Evolutionary conservation across 2,329 filamentous ascomycete species (phyloP), one percentile per base, ranked within the genome.

Genomic region (Colletotrichum sp.): DNA sequence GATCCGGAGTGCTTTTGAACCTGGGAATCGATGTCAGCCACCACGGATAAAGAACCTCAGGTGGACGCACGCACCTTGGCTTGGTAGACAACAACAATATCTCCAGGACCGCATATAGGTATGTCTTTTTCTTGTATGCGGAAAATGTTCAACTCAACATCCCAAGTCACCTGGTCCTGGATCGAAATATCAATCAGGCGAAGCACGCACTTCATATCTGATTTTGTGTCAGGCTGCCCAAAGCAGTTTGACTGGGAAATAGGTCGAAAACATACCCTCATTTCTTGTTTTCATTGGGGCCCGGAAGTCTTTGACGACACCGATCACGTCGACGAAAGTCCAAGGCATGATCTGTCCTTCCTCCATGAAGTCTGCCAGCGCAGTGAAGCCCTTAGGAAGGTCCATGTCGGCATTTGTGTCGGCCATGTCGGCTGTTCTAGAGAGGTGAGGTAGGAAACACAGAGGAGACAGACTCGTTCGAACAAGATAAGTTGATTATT

Each of bases 231-330:
- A 72, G 69, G 78, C 60, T 52, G 12, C 16, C 22, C 63, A 26
- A 39, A 32, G 32, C 26, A 12, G 32, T 16, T 22, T 22, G 71
- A 52, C 34, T 22, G 10, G 15, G 8, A 67, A 26, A 9, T 26
- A 24, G n/a, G 22, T 26, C 22, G 34, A 32, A 32, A 36, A 39
- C 34, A 16, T 48, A 76, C 94, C 93, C 28, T 82, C 80, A 26
- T 90, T 89, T 70, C 77, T 85, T 2, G 92, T 92, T 13, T 82
- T 72, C 1, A 86, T 87, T 1, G 92, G 90, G 1, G 88, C 83
- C 72, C 91, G 88, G 65, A 88, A 89, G 79, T 96, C 94, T 68
- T 91, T 90, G 5, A 96, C 90, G 6, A 96, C 84, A 2, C 95
- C 96, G 67, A 95, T 89, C 55, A 97, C 85, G 83, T 87, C 93